Evolutionary conservation across 805 yeast genomes (phyloP).

Genomic region (Kodamaea sagamina): DNA sequence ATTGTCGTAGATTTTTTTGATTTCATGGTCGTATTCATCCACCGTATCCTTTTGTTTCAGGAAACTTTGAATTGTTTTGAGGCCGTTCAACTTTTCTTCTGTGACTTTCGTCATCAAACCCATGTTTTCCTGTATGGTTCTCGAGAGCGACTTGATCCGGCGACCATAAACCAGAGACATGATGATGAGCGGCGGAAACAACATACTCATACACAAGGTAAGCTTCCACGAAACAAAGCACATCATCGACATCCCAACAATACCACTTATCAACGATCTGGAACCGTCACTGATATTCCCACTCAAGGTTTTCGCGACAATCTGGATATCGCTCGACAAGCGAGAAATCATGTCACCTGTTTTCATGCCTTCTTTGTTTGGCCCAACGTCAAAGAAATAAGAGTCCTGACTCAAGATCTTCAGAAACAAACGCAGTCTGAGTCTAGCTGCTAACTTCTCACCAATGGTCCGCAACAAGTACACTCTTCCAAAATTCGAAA

Average conservation of each 20-base stretch:
- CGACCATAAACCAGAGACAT: constrained; percentile 84
- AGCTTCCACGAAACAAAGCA: constrained; percentile 78
- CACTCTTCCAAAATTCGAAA: constrained; percentile 81
- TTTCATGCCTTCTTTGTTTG: constrained; percentile 49
- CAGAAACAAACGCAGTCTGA: constrained; percentile 74
- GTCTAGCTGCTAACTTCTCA: constrained; percentile 81
- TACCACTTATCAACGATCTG: constrained; percentile 76
- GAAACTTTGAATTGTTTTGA: constrained; percentile 86
- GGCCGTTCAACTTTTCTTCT: constrained; percentile 85
- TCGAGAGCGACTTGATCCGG: constrained; percentile 69
- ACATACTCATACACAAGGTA: constrained; percentile 74
- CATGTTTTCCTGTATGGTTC: constrained; percentile 76
- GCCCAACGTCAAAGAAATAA: constrained; percentile 82
- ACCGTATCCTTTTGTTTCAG: constrained; percentile 83
- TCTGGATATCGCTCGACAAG: constrained; percentile 82
- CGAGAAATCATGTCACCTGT: constrained; percentile 92
- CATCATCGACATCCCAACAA: constrained; percentile 92
- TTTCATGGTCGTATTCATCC: constrained; percentile 69
- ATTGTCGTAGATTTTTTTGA: constrained; percentile 61
- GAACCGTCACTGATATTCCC: constrained; percentile 93
- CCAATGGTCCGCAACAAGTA: constrained; percentile 76
- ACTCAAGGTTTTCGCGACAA: constrained; percentile 82
- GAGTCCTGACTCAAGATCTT: constrained; percentile 84
- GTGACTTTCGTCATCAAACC: constrained; percentile 87
- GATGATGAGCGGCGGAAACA: constrained; percentile 80